A percentile compares a stretch with the other conserved stretches of the same genome.
These are phyloP conservation scores for Penicillium cinerascens DNA, from an alignment of 495 filamentous ascomycete species.

Conservation along the genomic window DNA sequence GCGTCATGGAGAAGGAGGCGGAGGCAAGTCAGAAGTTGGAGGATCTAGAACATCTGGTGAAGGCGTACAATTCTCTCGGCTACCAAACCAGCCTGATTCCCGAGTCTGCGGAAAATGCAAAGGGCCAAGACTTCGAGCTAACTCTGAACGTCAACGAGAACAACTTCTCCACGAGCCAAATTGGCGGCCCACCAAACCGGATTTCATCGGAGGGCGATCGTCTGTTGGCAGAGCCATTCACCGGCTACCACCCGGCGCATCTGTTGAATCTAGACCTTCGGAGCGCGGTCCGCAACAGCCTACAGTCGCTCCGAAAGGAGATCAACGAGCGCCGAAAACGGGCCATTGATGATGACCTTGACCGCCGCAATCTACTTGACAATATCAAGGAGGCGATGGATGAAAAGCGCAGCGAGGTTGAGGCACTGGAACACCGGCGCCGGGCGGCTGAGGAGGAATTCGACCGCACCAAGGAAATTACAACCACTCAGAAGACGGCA, in stretches of 20 bases:
- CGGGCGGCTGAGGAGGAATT: constrained; percentile 87
- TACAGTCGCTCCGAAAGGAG: constrained; percentile 76
- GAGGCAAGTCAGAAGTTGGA: constrained; percentile 82
- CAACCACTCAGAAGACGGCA: constrained; percentile 77
- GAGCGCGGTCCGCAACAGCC: constrained; percentile 71
- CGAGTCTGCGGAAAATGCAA: constrained; percentile 75
- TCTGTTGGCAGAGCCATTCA: constrained; percentile 72
- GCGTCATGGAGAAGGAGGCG: constrained; percentile 75
- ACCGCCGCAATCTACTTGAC: constrained; percentile 85
- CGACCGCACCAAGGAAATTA: constrained; percentile 88
- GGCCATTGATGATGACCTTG: constrained; percentile 82
- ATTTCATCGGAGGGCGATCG: constrained; percentile 54
- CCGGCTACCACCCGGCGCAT: constrained; percentile 85
- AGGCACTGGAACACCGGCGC: constrained; percentile 81
- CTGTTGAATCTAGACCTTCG: constrained; percentile 83
- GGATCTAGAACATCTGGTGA: constrained; percentile 79
- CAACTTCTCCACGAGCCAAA: constrained; percentile 72
- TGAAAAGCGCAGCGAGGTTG: constrained; percentile 88
- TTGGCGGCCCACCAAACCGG: constrained; percentile 54
- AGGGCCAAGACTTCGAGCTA: constrained; percentile 80
- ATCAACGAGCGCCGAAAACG: constrained; percentile 79
- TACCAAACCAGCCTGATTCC: constrained; percentile 93
- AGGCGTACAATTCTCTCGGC: constrained; percentile 87
- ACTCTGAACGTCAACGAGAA: constrained; percentile 69
- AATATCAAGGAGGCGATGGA: constrained; percentile 92